These are phyloP conservation scores for Alternaria arborescens DNA, from an alignment of 2,329 filamentous ascomycete species.

Conservation along the genomic window DNA sequence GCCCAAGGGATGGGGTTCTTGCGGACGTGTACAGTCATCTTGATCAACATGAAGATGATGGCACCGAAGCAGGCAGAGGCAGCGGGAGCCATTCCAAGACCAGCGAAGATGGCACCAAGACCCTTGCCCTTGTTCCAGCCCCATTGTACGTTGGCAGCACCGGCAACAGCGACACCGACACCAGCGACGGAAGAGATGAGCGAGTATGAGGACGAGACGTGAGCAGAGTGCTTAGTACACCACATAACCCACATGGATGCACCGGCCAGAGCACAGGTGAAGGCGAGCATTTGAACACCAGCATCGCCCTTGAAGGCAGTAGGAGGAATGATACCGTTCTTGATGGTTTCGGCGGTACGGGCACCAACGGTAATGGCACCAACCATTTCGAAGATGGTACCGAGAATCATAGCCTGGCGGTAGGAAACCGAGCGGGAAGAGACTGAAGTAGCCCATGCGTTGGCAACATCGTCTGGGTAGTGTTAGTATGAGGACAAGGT, in stretches of 20 bases:
- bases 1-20: slow-evolving; percentile 77
- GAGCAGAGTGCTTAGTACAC: slow-evolving; percentile 77
- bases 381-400: slow-evolving; percentile 58
- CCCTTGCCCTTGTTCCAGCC: slow-evolving; percentile 70
- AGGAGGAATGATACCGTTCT: slow-evolving; percentile 69
- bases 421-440: slow-evolving; percentile 80
- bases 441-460: slow-evolving; percentile 82
- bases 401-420: slow-evolving; percentile 65
- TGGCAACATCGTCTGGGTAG: slow-evolving; percentile 78
- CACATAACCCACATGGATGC: slow-evolving; percentile 80
- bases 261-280: slow-evolving; percentile 67
- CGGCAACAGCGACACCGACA: slow-evolving; percentile 64
- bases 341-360: slow-evolving; percentile 76
- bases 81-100: slow-evolving; percentile 73
- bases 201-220: slow-evolving; percentile 66
- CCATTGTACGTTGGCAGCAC: slow-evolving; percentile 65
- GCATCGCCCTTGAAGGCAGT: slow-evolving; percentile 56
- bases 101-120: slow-evolving; percentile 68
- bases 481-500: slow-evolving; percentile 13
- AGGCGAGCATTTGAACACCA: slow-evolving; percentile 62
- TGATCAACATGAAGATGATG: slow-evolving; percentile 76
- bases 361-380: slow-evolving; percentile 56
- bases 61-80: slow-evolving; percentile 72
- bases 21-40: slow-evolving; percentile 74
- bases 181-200: slow-evolving; percentile 60